Conservation (phyloP, 768 basidiomycete genomes). For the Lactarius quietus region DNA sequence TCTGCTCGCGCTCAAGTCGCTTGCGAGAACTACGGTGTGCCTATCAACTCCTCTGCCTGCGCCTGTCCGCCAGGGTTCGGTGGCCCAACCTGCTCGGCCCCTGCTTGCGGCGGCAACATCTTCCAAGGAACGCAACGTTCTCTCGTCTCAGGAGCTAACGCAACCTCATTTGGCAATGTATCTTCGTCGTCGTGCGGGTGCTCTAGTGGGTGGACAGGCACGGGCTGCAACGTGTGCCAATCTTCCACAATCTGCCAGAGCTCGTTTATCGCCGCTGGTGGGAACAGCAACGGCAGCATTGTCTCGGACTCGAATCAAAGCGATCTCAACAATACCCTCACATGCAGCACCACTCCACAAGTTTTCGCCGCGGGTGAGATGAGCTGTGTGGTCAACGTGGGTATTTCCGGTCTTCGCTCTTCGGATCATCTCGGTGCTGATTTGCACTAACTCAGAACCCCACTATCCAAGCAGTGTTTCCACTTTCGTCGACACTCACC, state of each 20-base stretch:
- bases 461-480: slow-evolving; percentile 73
- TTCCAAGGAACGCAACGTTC: slow-evolving; percentile 66
- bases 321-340: slow-evolving; percentile 61
- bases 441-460: slow-evolving; percentile 65
- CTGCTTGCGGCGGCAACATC: slow-evolving; percentile 78
- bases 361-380: slow-evolving; percentile 81
- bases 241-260: slow-evolving; percentile 62
- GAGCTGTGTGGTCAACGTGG: slow-evolving; percentile 77
- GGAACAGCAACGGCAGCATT: slow-evolving; percentile 28
- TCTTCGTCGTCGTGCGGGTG: slow-evolving; percentile 68
- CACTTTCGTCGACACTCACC: slow-evolving; percentile 66
- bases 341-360: slow-evolving; percentile 64
- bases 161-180: slow-evolving; percentile 55
- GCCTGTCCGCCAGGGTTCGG: slow-evolving; percentile 82
- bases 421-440: neutral
- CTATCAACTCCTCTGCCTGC: slow-evolving; percentile 53
- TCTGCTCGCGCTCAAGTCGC: slow-evolving; percentile 27
- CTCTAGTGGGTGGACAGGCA: slow-evolving; percentile 69
- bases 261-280: slow-evolving; percentile 47
- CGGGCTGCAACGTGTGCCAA: slow-evolving; percentile 78
- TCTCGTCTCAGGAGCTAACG: slow-evolving; percentile 38
- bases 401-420: neutral
- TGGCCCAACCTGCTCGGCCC: slow-evolving; percentile 61
- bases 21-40: slow-evolving; percentile 69
- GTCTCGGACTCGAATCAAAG: slow-evolving; percentile 28